Evolutionary conservation across 306 rosid species (phyloP).

Genomic region (Quercus glauca): DNA sequence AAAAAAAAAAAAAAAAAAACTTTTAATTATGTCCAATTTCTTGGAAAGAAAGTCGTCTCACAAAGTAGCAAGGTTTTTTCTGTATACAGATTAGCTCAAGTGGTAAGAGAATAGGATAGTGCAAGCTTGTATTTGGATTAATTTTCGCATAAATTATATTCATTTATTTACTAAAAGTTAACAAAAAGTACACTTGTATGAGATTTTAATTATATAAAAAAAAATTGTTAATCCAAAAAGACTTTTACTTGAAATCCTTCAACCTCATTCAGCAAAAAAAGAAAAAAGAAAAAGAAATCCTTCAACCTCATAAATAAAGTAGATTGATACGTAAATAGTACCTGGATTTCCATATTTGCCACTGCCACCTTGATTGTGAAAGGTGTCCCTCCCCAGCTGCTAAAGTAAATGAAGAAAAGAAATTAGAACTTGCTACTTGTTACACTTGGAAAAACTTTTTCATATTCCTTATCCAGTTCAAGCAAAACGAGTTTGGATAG

Average conservation of each 20-base stretch:
- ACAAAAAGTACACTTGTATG: no score
- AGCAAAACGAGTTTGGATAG: background rate
- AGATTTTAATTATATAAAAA: no score
- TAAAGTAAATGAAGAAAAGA: slow-evolving; percentile 4
- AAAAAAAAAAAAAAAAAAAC: no score
- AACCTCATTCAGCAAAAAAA: no score
- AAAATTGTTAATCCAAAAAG: background rate
- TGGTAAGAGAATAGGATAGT: background rate
- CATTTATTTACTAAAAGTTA: no score
- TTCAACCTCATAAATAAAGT: no score
- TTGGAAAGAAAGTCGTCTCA: no score
- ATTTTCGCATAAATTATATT: no score
- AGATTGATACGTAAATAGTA: background rate
- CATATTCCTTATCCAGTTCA: background rate
- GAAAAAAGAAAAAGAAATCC: no score
- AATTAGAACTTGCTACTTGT: background rate
- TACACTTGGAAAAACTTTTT: background rate
- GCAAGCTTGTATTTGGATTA: background rate
- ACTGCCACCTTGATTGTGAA: slow-evolving; percentile 11
- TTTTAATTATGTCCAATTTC: no score
- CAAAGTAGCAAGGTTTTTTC: no score
- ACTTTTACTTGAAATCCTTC: background rate
- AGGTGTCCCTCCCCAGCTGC: slow-evolving; percentile 29
- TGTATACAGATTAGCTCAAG: background rate
- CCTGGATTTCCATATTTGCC: slow-evolving; percentile 31